Evolutionary conservation across 73 alveolate species (phyloP), one percentile per base, ranked within the genome.

Genomic region (Paramecium caudatum): DNA sequence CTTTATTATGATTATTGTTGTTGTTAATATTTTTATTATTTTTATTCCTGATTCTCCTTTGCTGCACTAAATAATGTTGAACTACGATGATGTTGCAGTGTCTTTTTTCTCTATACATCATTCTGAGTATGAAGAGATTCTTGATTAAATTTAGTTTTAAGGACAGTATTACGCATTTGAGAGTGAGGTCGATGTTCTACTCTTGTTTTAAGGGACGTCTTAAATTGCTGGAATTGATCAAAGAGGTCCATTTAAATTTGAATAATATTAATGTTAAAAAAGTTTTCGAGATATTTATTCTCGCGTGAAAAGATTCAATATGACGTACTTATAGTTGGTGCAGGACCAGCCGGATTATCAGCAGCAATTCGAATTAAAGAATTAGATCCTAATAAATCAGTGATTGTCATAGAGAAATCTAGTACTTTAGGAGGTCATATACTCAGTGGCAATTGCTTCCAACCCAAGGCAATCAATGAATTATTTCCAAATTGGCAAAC

Each of bases 311-410:
- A 46, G 19, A 70, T 92, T 90, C 96, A 91, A 13, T 86, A 93
- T 70, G 97, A 96, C 70, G 96, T 94, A 8, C 91, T 91, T n/a
- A 91, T 93, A 15, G 97, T 93, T 16, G 98, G 99, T 12, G 99
- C 97, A 12, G 99, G 99, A 5, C 99, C 99, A 30, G 99, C 99
- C 43, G 99, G 99, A 33, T 94, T 97, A 16, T 91, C 98, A 16
- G 96, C 98, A 3, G 99, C 99, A 23, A 97, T 97, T 13, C 92
- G 95, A 16, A 90, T 97, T 6, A 96, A 94, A 92, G 95, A 97
- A 70, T 48, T 97, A 10, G 96, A 93, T 12, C 94, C 95, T 48
- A 96, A 91, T 63, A 41, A 50, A 12, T 93, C 95, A 8, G 98
- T 96, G 17, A 92, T 95, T 46, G 91, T 96, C 21, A 61, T 96